These are phyloP conservation scores for Clonostachys byssicola DNA, from an alignment of 2,329 filamentous ascomycete genomes.

Conservation along the genomic window DNA sequence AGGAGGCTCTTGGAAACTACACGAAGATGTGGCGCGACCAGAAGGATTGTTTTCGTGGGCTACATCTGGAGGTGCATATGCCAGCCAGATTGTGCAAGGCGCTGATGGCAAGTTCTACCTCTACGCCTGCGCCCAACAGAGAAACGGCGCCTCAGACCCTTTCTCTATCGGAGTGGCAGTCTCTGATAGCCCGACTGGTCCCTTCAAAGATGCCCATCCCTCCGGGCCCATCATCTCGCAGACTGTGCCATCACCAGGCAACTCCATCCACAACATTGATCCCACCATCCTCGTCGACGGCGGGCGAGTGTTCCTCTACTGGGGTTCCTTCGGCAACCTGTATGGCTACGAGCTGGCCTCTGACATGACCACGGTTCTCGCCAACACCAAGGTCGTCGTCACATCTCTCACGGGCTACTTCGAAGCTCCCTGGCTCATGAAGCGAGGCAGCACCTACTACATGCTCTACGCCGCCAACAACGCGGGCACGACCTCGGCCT, in stretches of 20 bases:
- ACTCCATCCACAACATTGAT: conserved; percentile 32
- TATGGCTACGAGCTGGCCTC: conserved; percentile 22
- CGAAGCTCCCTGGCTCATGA: conserved; percentile 31
- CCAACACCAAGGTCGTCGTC: conserved; percentile 11
- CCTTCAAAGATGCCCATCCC: conserved; percentile 26
- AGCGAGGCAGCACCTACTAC: conserved; percentile 26
- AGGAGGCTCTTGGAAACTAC: conserved; percentile 23
- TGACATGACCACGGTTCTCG: conserved; percentile 28
- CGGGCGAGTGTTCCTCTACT: conserved; percentile 27
- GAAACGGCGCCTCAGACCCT: conserved; percentile 16
- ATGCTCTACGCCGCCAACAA: conserved; percentile 32
- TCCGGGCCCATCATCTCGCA: conserved; percentile 27
- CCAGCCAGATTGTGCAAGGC: conserved; percentile 26
- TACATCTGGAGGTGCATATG: conserved; percentile 22
- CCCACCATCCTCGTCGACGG: conserved; percentile 28
- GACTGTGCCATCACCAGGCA: conserved; percentile 18
- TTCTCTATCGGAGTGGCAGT: conserved; percentile 33
- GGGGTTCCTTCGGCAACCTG: conserved; percentile 28
- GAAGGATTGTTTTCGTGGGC: conserved; percentile 27
- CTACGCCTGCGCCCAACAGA: conserved; percentile 25
- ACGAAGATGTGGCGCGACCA: conserved; percentile 20
- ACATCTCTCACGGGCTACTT: conserved; percentile 23
- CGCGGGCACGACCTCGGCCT: conserved; percentile 24
- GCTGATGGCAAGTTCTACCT: conserved; percentile 26
- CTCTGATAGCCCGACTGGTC: conserved; percentile 22